Evolutionary conservation across 108 stramenopile species (phyloP).

Genomic region (Nannochloropsis salina): DNA sequence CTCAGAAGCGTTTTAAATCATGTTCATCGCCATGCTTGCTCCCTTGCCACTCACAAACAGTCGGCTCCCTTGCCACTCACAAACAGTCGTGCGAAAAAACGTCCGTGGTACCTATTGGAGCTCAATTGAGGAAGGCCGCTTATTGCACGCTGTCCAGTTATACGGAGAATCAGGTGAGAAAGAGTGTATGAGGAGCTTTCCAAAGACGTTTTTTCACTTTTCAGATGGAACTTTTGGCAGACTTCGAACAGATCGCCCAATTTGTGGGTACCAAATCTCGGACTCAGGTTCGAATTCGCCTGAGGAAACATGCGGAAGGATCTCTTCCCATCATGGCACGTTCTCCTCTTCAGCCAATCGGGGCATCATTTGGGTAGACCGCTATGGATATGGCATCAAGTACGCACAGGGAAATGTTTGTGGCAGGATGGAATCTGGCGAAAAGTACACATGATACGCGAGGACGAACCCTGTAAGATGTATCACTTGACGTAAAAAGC

Average conservation of each 20-base stretch:
- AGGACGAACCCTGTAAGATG: too few species aligned
- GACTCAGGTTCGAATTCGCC: conserved; percentile 7
- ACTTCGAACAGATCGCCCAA: not conserved
- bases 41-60: not conserved
- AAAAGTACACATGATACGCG: too few species aligned
- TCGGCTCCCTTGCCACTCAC: not conserved
- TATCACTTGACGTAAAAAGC: too few species aligned
- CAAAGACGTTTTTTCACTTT: not conserved
- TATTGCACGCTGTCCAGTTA: not conserved
- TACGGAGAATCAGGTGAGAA: not conserved
- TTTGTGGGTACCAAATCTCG: not conserved
- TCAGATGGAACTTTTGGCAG: not conserved
- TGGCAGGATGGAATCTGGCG: too few species aligned
- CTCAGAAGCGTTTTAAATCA: too few species aligned
- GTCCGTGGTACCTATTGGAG: not conserved
- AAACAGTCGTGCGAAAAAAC: not conserved
- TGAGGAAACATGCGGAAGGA: not conserved
- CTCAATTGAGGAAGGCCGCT: conserved; percentile 6
- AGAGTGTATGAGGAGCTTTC: not conserved
- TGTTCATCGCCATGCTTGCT: too few species aligned
- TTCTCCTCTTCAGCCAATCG: too few species aligned
- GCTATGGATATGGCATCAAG: too few species aligned
- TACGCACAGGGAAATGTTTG: too few species aligned
- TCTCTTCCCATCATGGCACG: too few species aligned
- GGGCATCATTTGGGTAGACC: too few species aligned